These are phyloP conservation scores for Rhizophagus clarus DNA, from an alignment of 192 early-diverging fungal genomes.

Conservation along the genomic window DNA sequence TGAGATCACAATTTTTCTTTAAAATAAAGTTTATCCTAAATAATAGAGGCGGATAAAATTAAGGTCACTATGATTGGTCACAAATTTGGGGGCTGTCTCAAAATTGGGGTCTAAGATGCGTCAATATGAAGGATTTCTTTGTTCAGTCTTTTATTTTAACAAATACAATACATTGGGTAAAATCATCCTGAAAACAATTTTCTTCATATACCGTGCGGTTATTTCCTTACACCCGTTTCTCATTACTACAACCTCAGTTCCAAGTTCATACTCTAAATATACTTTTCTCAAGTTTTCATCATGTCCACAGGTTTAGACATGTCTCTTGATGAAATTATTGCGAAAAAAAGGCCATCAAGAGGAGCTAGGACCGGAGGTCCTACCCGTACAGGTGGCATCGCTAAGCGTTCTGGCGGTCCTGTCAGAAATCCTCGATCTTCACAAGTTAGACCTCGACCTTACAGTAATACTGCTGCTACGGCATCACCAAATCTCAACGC, in stretches of 20 bases:
- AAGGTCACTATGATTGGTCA: no score
- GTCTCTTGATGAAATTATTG: conserved; percentile 53
- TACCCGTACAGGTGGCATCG: conserved; percentile 33
- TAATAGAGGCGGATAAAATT: no score
- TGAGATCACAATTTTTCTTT: no score
- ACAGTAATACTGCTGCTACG: conserved; percentile 37
- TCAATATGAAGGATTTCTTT: no score
- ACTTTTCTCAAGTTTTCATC: background rate
- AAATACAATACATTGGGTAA: no score
- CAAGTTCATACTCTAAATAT: background rate
- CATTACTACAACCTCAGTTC: background rate
- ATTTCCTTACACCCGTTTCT: background rate
- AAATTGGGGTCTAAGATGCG: no score
- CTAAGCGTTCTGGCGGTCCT: conserved; percentile 35
- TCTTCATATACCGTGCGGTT: background rate
- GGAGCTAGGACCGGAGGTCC: conserved; percentile 31
- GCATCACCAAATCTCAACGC: conserved; percentile 36
- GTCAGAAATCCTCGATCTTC: conserved; percentile 37
- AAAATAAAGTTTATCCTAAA: no score
- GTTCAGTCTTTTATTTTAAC: no score
- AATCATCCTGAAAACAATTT: background rate
- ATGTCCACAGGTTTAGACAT: conserved; percentile 45
- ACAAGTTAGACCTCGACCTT: conserved; percentile 37
- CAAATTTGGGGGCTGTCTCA: no score
- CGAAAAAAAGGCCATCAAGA: conserved; percentile 36